phyloP scores from a whole-genome alignment of 2,329 filamentous ascomycete species.

The Penicillium sp. region DNA sequence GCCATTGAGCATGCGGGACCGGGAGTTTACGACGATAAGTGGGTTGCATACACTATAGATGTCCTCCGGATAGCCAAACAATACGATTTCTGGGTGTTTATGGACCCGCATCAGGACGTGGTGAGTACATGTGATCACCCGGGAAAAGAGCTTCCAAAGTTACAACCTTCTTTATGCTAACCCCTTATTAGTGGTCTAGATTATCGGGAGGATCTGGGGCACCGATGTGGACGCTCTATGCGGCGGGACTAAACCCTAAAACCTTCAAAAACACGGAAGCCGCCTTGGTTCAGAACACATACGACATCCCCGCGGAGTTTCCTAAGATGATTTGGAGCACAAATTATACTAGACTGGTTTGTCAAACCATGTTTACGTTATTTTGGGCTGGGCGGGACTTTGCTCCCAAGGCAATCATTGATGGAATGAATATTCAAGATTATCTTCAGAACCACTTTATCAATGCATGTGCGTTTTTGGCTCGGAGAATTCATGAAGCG shows the following conservation, averaged over 20 bases:
- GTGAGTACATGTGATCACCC: conserved; percentile 50
- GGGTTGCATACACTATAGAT: conserved; percentile 85
- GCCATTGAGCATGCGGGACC: conserved; percentile 93
- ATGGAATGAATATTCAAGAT: conserved; percentile 94
- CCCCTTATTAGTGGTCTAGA: conserved; percentile 70
- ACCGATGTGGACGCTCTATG: conserved; percentile 96
- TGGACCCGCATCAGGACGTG: conserved; percentile 98
- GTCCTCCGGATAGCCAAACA: conserved; percentile 77
- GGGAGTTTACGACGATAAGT: conserved; percentile 88
- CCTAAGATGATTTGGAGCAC: conserved; percentile 99
- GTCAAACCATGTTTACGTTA: conserved; percentile 86
- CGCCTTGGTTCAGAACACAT: conserved; percentile 92
- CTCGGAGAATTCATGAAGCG: conserved; percentile 80
- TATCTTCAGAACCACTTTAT: conserved; percentile 88
- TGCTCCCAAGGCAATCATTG: conserved; percentile 91
- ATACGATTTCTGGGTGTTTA: conserved; percentile 94
- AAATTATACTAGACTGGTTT: conserved; percentile 85
- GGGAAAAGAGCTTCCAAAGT: not conserved
- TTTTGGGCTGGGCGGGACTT: conserved; percentile 92
- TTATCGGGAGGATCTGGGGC: conserved; percentile 93
- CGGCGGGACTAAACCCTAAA: conserved; percentile 83
- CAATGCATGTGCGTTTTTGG: conserved; percentile 74
- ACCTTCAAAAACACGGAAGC: conserved; percentile 84
- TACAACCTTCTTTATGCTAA: conserved; percentile 20
- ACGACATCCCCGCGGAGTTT: conserved; percentile 76